phyloP scores from a whole-genome alignment of 2,329 filamentous ascomycete genomes.

The Rhinocladiella mackenziei region DNA sequence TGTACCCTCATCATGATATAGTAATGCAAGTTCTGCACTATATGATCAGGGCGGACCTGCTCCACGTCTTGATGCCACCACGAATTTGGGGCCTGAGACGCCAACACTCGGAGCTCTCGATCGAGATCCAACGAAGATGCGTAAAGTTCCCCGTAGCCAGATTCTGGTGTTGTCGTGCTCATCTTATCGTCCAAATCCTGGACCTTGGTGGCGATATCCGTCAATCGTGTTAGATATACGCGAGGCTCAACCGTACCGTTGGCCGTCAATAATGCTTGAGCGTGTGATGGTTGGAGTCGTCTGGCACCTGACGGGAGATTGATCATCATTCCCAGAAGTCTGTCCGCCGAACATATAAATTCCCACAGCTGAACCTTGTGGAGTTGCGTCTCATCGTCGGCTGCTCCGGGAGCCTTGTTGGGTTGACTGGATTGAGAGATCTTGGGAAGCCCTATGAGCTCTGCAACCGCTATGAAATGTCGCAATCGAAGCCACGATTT shows the following conservation, averaged over 20 bases:
- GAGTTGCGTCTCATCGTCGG: constrained; percentile 13
- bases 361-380: constrained; percentile 35
- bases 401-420: constrained; percentile 1
- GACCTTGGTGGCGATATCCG: constrained; percentile 13
- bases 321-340: constrained; percentile 34
- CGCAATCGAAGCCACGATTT: constrained; percentile 38
- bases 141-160: constrained; percentile 12
- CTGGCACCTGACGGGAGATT: constrained; percentile 37
- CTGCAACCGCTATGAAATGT: constrained; percentile 38
- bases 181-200: constrained; percentile 15
- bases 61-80: constrained; percentile 13
- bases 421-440: constrained; percentile 2
- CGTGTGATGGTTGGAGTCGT: constrained; percentile 21
- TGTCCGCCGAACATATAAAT: constrained; percentile 34
- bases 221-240: constrained; percentile 12
- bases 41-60: constrained; percentile 4
- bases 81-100: constrained; percentile 6
- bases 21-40: constrained; percentile 15
- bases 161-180: background rate
- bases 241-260: constrained; percentile 9
- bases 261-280: background rate
- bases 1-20: constrained; percentile 18
- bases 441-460: constrained; percentile 38
- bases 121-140: constrained; percentile 16
- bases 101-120: constrained; percentile 14